These are phyloP conservation scores for Mycosarcoma maydis DNA, from an alignment of 1,284 basidiomycete species.

Conservation along the genomic window DNA sequence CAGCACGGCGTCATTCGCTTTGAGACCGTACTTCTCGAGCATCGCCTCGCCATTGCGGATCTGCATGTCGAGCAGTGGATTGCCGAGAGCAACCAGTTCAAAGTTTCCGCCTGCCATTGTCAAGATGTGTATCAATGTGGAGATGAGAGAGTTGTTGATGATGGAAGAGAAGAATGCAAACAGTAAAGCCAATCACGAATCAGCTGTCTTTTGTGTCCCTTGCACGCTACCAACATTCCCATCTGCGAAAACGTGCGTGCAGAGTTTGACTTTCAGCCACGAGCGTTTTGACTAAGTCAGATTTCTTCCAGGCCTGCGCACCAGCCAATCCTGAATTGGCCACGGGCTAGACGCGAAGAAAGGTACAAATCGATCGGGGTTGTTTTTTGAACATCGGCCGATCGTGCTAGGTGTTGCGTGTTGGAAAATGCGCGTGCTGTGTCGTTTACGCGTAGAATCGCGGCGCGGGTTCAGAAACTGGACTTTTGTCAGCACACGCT, in stretches of 20 bases:
- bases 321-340: slow-evolving; percentile 1
- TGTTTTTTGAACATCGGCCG: no score
- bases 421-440: background rate
- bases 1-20: slow-evolving; percentile 95
- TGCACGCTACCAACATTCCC: no score
- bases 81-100: slow-evolving; percentile 66
- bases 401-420: no score
- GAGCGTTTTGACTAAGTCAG: slow-evolving; percentile 7
- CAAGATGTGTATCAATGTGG: no score
- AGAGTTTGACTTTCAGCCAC: background rate
- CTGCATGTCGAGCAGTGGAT: slow-evolving; percentile 69
- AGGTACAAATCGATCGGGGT: background rate
- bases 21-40: slow-evolving; percentile 89
- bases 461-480: background rate
- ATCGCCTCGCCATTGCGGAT: slow-evolving; percentile 78
- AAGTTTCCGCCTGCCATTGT: slow-evolving; percentile 55
- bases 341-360: no score
- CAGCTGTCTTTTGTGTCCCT: no score
- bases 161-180: no score
- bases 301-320: slow-evolving; percentile 19
- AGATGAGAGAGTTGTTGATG: background rate
- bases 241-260: slow-evolving; percentile 2
- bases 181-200: no score
- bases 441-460: slow-evolving; percentile 22
- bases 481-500: slow-evolving; percentile 1